A percentile compares a stretch with the other conserved stretches of the same genome.
These are phyloP conservation scores for Penicillium sp. DNA, from an alignment of 2,329 filamentous ascomycete genomes.

Conservation along the genomic window DNA sequence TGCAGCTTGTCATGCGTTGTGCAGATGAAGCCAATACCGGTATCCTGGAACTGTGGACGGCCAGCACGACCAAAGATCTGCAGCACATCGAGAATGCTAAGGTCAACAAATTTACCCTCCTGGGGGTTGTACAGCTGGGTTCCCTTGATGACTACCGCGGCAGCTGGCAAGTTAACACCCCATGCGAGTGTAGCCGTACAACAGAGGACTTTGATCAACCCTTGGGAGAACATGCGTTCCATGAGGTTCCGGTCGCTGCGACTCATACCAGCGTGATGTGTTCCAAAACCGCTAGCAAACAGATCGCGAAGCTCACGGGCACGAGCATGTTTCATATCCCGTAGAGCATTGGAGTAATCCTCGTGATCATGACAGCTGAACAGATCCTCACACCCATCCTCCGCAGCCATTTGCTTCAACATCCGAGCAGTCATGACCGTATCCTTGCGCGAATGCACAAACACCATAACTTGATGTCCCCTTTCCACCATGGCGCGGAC, in stretches of 20 bases:
- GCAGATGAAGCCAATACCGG: slow-evolving; percentile 96
- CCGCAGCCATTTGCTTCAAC: slow-evolving; percentile 83
- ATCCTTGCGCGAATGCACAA: slow-evolving; percentile 95
- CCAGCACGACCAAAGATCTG: slow-evolving; percentile 99
- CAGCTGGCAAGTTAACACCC: slow-evolving; percentile 98
- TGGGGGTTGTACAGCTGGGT: slow-evolving; percentile 97
- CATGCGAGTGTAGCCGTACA: slow-evolving; percentile 97
- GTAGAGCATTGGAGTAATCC: slow-evolving; percentile 76
- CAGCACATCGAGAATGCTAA: slow-evolving; percentile 94
- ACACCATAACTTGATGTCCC: slow-evolving; percentile 99
- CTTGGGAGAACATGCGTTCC: slow-evolving; percentile 87
- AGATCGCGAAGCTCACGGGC: slow-evolving; percentile 88
- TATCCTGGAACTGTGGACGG: slow-evolving; percentile 96
- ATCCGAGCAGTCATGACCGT: slow-evolving; percentile 87
- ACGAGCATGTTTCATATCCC: slow-evolving; percentile 84
- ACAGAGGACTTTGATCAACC: slow-evolving; percentile 94
- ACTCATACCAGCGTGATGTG: slow-evolving; percentile 96
- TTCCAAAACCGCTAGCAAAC: slow-evolving; percentile 86
- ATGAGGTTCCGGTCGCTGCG: slow-evolving; percentile 94
- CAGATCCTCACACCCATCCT: slow-evolving; percentile 78
- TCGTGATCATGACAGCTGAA: slow-evolving; percentile 83
- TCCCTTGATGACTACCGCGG: slow-evolving; percentile 96
- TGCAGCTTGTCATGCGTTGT: slow-evolving; percentile 92
- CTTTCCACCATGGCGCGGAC: slow-evolving; percentile 88
- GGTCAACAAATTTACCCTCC: slow-evolving; percentile 93